Conservation (phyloP, 495 filamentous ascomycete genomes). For the Penicillium bialowiezense region DNA sequence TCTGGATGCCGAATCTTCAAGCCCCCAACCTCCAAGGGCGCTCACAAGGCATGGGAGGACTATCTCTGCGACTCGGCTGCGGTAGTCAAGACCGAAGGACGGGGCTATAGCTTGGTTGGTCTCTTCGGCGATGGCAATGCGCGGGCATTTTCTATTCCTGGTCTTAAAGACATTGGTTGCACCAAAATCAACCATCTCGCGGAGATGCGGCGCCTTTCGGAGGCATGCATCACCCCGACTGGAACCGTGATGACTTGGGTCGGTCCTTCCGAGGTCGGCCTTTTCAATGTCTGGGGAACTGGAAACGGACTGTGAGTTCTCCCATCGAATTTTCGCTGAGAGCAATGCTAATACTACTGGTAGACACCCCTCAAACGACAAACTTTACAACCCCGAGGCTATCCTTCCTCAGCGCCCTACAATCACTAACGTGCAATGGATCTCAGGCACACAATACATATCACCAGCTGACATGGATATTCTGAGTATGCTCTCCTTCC, state of each 20-base stretch:
- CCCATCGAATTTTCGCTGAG: not conserved
- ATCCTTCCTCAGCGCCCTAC: slow-evolving; percentile 80
- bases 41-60: slow-evolving; percentile 82
- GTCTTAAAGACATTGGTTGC: slow-evolving; percentile 78
- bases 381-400: slow-evolving; percentile 70
- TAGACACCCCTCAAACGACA: slow-evolving; percentile 59
- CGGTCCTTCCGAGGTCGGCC: slow-evolving; percentile 79
- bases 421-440: slow-evolving; percentile 94
- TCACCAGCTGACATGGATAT: slow-evolving; percentile 88
- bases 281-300: slow-evolving; percentile 78
- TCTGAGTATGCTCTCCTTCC: slow-evolving; percentile 48
- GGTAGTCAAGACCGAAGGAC: slow-evolving; percentile 67
- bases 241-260: slow-evolving; percentile 85
- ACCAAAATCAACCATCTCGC: slow-evolving; percentile 58
- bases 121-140: slow-evolving; percentile 77
- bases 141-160: slow-evolving; percentile 80
- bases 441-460: slow-evolving; percentile 89
- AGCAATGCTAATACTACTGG: slow-evolving; percentile 25
- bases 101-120: slow-evolving; percentile 74
- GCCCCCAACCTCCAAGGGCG: slow-evolving; percentile 79
- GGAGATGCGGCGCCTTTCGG: slow-evolving; percentile 67
- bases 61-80: slow-evolving; percentile 73
- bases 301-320: slow-evolving; percentile 53
- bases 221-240: slow-evolving; percentile 65
- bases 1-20: slow-evolving; percentile 80